Conservation (phyloP, 768 basidiomycete genomes). For the Trichaptum fuscoviolaceum region DNA sequence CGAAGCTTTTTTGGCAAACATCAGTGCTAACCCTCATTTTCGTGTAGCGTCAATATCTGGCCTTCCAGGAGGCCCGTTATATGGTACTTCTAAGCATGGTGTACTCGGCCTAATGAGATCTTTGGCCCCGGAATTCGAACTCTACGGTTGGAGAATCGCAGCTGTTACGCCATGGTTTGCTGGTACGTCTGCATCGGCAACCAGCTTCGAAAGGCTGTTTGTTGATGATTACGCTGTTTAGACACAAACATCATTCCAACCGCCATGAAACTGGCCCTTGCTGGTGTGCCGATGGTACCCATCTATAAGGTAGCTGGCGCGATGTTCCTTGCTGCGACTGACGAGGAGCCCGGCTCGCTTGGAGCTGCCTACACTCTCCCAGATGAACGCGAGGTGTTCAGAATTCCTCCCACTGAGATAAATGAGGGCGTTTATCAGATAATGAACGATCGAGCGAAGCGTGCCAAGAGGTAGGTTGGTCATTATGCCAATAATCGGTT, state of each 20-base stretch:
- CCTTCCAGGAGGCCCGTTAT: conserved; percentile 39
- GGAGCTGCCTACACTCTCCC: conserved; percentile 43
- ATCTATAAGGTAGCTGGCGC: conserved; percentile 44
- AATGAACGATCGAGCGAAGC: conserved; percentile 29
- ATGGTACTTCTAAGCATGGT: conserved; percentile 50
- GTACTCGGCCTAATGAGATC: conserved; percentile 49
- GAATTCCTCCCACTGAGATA: conserved; percentile 41
- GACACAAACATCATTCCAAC: conserved; percentile 44
- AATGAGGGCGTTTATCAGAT: conserved; percentile 48
- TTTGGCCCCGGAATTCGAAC: conserved; percentile 30
- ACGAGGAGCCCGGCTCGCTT: conserved; percentile 37
- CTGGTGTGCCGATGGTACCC: conserved; percentile 45
- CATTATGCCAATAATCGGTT: not conserved
- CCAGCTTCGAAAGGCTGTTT: not conserved
- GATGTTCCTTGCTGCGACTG: conserved; percentile 46
- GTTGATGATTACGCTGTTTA: conserved; percentile 14
- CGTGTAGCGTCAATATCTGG: conserved; percentile 44
- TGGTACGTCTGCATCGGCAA: conserved; percentile 25
- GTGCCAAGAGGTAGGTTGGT: not conserved
- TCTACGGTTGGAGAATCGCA: conserved; percentile 37
- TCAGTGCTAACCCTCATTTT: not conserved
- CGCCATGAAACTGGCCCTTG: conserved; percentile 35
- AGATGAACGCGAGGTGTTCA: conserved; percentile 46
- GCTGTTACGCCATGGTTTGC: conserved; percentile 52
- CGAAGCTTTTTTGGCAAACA: not conserved